These are phyloP conservation scores for Fusarium hostae DNA, from an alignment of 2,329 filamentous ascomycete species.

Conservation along the genomic window DNA sequence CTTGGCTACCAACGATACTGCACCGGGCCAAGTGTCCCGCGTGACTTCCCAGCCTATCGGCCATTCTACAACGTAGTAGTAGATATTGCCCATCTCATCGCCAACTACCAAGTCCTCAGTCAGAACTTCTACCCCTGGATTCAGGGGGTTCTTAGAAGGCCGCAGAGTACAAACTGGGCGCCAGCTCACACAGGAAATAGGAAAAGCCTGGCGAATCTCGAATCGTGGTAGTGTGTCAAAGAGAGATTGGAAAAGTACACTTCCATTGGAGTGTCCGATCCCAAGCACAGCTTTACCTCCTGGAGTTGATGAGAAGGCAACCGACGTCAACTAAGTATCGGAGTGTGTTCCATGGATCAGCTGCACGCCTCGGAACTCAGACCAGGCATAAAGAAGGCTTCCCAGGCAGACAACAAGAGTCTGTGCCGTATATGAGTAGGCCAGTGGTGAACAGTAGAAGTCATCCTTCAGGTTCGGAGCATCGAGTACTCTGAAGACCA, in stretches of 20 bases:
- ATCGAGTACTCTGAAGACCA: conserved; percentile 75
- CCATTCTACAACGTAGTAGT: conserved; percentile 94
- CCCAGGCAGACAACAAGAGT: conserved; percentile 87
- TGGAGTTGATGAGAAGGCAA: conserved; percentile 87
- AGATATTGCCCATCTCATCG: conserved; percentile 83
- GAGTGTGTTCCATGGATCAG: conserved; percentile 53
- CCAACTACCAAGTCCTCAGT: conserved; percentile 89
- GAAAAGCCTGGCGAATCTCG: conserved; percentile 74
- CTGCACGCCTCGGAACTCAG: conserved; percentile 74
- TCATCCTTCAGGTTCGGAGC: conserved; percentile 91
- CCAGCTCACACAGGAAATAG: conserved; percentile 85
- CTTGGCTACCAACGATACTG: conserved; percentile 79
- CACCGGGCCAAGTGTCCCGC: conserved; percentile 77
- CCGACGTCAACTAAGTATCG: conserved; percentile 74
- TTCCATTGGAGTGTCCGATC: conserved; percentile 81
- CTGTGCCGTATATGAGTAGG: conserved; percentile 80
- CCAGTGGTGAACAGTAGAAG: conserved; percentile 92
- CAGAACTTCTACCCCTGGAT: conserved; percentile 62
- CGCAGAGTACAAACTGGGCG: conserved; percentile 70
- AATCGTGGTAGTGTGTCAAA: conserved; percentile 78
- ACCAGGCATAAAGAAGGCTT: conserved; percentile 87
- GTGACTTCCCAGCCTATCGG: conserved; percentile 70
- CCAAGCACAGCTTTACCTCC: conserved; percentile 85
- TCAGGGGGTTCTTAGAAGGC: conserved; percentile 61
- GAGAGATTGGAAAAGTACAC: conserved; percentile 81